These are phyloP conservation scores for Quercus cerris DNA, from an alignment of 306 rosid species.

Conservation along the genomic window DNA sequence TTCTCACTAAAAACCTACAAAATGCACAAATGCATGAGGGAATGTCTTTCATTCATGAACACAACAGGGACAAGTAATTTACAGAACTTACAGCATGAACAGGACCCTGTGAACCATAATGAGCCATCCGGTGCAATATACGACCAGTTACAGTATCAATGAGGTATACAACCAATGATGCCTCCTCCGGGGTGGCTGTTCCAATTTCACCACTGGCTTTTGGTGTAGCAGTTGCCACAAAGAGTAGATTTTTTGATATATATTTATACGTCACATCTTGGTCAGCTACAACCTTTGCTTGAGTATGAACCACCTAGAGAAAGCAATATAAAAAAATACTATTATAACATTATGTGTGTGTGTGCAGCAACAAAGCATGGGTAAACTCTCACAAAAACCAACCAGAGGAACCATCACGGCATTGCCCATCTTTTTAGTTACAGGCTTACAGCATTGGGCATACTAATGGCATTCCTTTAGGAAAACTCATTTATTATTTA, in stretches of 20 bases:
- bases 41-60: constrained; percentile 9
- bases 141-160: constrained; percentile 90
- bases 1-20: constrained; percentile 93
- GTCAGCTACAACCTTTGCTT: constrained; percentile 85
- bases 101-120: constrained; percentile 96
- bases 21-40: constrained; percentile 26
- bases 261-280: constrained; percentile 89
- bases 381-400: neutral
- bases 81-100: constrained; percentile 77
- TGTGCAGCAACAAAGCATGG: constrained; percentile 7
- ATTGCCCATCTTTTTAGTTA: neutral
- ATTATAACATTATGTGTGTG: neutral
- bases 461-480: neutral
- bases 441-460: neutral
- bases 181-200: constrained; percentile 85
- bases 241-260: constrained; percentile 77
- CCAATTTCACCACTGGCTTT: constrained; percentile 85
- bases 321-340: constrained; percentile 25
- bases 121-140: constrained; percentile 85
- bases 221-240: constrained; percentile 90
- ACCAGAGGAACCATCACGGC: neutral
- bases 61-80: constrained; percentile 19
- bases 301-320: constrained; percentile 90
- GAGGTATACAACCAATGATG: constrained; percentile 79
- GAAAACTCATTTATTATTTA: neutral